These are phyloP conservation scores for Scopulariopsis brevicaulis DNA, from an alignment of 2,329 filamentous ascomycete genomes.

Conservation along the genomic window DNA sequence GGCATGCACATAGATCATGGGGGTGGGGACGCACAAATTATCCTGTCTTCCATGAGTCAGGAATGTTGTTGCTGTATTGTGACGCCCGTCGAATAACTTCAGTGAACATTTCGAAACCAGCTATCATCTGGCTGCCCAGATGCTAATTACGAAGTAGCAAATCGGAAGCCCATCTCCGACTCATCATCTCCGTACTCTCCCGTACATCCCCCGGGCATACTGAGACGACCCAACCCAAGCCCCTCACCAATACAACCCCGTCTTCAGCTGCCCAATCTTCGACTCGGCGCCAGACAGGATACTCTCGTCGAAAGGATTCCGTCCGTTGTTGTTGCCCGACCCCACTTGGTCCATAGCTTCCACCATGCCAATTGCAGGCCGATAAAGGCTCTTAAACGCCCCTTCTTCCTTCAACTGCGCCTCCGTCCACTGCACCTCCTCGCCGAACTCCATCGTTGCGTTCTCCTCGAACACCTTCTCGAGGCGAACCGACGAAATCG, in stretches of 20 bases:
- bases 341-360: constrained; percentile 19
- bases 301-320: background rate
- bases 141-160: background rate
- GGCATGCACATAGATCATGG: too few relatives aligned
- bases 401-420: constrained; percentile 11
- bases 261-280: background rate
- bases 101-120: background rate
- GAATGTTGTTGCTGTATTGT: background rate
- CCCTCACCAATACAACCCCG: background rate
- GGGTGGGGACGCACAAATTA: too few relatives aligned
- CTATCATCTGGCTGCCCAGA: background rate
- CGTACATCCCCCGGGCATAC: background rate
- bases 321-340: constrained; percentile 13
- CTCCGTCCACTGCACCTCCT: constrained; percentile 13
- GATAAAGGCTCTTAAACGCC: constrained; percentile 14
- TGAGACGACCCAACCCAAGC: background rate
- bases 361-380: constrained; percentile 17
- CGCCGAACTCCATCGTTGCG: constrained; percentile 13
- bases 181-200: background rate
- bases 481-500: background rate
- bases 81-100: background rate
- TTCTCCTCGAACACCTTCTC: constrained; percentile 14
- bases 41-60: too few relatives aligned
- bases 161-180: background rate
- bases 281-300: background rate